phyloP scores from a whole-genome alignment of 1,284 basidiomycete genomes.

The Ceratobasidium sp. region DNA sequence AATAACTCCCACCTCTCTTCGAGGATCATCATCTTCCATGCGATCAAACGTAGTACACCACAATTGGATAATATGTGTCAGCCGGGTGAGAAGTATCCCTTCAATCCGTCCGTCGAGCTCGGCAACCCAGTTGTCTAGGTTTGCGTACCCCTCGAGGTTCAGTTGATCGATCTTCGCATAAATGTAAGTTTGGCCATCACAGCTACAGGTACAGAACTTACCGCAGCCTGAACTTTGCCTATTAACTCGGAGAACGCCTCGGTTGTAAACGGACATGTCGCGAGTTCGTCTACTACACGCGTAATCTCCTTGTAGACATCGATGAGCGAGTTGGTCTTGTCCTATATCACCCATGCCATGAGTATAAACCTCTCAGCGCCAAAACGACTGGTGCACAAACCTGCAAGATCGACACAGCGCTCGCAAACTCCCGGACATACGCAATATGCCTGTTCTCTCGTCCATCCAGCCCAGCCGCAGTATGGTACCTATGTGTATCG shows the following conservation, averaged over 20 bases:
- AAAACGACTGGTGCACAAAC: conserved; percentile 58
- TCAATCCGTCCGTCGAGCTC: conserved; percentile 92
- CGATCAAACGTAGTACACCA: conserved; percentile 92
- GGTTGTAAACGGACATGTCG: conserved; percentile 85
- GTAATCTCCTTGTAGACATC: conserved; percentile 91
- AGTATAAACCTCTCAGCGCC: no score
- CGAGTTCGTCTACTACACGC: conserved; percentile 87
- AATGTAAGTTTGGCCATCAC: neutral
- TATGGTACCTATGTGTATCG: conserved; percentile 81
- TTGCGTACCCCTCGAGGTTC: conserved; percentile 96
- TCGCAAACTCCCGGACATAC: conserved; percentile 96
- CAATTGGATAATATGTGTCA: conserved; percentile 83
- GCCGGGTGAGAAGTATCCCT: conserved; percentile 80
- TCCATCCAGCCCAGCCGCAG: conserved; percentile 71
- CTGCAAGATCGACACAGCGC: conserved; percentile 89
- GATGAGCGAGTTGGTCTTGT: conserved; percentile 95
- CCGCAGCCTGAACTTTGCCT: conserved; percentile 87
- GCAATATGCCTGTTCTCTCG: conserved; percentile 91
- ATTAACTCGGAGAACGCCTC: conserved; percentile 87
- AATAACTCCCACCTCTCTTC: conserved; percentile 66
- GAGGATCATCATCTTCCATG: conserved; percentile 72
- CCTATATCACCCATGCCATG: conserved; percentile 62
- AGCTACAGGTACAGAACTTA: conserved; percentile 59
- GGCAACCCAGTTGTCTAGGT: conserved; percentile 96
- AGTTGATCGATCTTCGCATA: conserved; percentile 84